phyloP scores from a whole-genome alignment of 2,329 filamentous ascomycete species.

The Paramyrothecium roridum region DNA sequence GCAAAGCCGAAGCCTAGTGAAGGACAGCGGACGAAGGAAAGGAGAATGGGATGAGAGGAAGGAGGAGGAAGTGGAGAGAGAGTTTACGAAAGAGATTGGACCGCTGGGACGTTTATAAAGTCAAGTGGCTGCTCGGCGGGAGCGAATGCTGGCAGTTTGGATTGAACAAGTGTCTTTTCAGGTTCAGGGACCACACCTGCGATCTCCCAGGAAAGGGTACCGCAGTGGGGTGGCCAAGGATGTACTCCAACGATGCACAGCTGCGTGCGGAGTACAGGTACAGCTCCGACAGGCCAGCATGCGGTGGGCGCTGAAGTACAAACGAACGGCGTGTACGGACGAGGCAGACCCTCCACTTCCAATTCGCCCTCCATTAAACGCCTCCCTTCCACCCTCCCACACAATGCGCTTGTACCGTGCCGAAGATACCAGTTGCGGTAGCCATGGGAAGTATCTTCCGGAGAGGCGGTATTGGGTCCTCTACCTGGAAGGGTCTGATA shows the following conservation, averaged over 20 bases:
- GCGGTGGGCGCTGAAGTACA: not conserved
- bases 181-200: no score
- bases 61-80: constrained; percentile 10
- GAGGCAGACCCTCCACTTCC: not conserved
- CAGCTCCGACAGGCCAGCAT: not conserved
- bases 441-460: not conserved
- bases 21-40: constrained; percentile 12
- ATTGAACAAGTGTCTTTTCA: not conserved
- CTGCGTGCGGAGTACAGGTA: not conserved
- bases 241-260: not conserved
- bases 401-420: not conserved
- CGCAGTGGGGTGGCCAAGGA: not conserved
- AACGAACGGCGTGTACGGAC: not conserved
- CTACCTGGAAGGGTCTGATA: not conserved
- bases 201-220: not conserved
- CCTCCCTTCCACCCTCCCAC: not conserved
- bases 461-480: no score
- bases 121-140: not conserved
- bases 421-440: not conserved
- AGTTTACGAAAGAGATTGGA: not conserved
- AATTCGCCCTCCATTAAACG: not conserved
- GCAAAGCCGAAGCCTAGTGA: constrained; percentile 4
- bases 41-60: constrained; percentile 17
- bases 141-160: not conserved
- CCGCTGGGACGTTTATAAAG: not conserved